Evolutionary conservation across 2,329 filamentous ascomycete species (phyloP), one percentile per base, ranked within the genome.

Genomic region (Stagonosporopsis cucurbitacearum): DNA sequence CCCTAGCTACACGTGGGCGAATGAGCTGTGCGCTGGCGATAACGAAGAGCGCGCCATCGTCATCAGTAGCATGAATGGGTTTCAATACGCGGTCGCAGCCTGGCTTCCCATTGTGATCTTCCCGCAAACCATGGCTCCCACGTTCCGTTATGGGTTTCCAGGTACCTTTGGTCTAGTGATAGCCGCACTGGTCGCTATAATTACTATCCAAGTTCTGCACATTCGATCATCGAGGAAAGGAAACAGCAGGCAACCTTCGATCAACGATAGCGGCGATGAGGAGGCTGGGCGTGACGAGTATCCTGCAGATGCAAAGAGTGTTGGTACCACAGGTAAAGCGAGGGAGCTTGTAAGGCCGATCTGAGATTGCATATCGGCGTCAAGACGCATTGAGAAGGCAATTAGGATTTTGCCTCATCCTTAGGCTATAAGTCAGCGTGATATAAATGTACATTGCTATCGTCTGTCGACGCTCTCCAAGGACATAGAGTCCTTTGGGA

Each of bases 21-120:
- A 51, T 15, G 41, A 51, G 19, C 40, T 51, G 12, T 51, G 33
- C 19, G 49, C 40, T 9, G 41, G 49, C 12, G 33, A 51, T 33
- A 45, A 51, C 11, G 41, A 51, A 44, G 49, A 45, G 20, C 32
- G 49, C 3, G 41, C 49, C 2, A 39, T 51, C 17, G 49, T 51
- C 19, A 51, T 51, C 33, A 51, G 49, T 15, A 51, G 41, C 25
- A 39, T 51, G 40, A 39, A 45, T 9, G 33, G 49, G 5, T 51
- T 51, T n/a, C 41, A 51, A 6, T 45, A 45, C 12, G 40, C 41
- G 15, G 33, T 51, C 12, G 49, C 49, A 19, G 41, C 33, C 9
- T 51, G 49, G 49, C 49, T 45, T 15, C 41, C 49, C 1, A 51
- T 51, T 13, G 40, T 45, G 1, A 51, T 51, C 6, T 51, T 51